phyloP scores from a whole-genome alignment of 1,284 basidiomycete species.

The Fistulinella staudtii region DNA sequence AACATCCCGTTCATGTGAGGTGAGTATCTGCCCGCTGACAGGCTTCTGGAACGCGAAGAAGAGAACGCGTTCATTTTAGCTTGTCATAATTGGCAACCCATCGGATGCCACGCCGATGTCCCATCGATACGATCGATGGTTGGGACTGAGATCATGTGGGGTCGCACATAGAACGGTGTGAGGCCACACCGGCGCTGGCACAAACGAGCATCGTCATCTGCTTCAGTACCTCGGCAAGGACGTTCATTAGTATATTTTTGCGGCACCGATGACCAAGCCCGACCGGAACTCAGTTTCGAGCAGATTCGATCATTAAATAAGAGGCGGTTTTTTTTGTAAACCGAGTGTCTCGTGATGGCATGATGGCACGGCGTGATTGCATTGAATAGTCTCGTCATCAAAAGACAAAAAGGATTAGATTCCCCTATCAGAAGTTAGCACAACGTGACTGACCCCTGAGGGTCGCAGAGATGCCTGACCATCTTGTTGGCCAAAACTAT shows the following conservation, averaged over 20 bases:
- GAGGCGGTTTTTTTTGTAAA: too few species aligned
- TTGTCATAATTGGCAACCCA: not conserved
- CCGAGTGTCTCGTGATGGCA: too few species aligned
- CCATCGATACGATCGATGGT: not conserved
- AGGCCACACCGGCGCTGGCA: not conserved
- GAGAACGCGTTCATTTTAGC: not conserved
- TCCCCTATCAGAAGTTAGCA: too few species aligned
- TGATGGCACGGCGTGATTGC: too few species aligned
- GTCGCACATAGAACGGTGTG: constrained; percentile 9
- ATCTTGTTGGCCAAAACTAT: not conserved
- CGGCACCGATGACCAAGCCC: constrained; percentile 6
- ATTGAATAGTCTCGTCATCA: too few species aligned
- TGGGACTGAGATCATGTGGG: constrained; percentile 1
- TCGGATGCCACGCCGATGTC: not conserved
- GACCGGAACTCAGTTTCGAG: constrained; percentile 1
- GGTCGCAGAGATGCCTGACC: too few species aligned
- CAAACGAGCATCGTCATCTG: not conserved
- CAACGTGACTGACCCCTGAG: too few species aligned
- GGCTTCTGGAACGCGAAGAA: constrained; percentile 5
- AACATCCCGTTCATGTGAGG: not conserved
- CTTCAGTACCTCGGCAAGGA: not conserved
- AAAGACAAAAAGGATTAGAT: too few species aligned
- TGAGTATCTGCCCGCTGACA: not conserved
- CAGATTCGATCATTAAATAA: too few species aligned
- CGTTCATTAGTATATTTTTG: too few species aligned